Evolutionary conservation across 2,329 filamentous ascomycete species (phyloP), one percentile per base, ranked within the genome.

Genomic region (Pyrenophora tritici-repentis): DNA sequence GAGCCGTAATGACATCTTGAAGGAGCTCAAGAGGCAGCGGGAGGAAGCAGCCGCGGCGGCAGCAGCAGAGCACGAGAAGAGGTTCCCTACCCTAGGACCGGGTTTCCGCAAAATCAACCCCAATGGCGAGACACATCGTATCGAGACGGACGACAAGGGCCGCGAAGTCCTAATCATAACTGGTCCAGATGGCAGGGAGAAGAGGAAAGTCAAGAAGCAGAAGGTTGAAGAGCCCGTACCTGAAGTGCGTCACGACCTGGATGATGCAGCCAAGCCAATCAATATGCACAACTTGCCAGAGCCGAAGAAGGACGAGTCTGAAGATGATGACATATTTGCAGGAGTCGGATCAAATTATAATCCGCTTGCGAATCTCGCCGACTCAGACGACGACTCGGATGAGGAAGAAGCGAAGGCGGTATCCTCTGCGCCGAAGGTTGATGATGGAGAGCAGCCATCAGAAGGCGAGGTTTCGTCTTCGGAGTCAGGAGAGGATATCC

Each of bases 321-420:
- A 71, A 22, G 82, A 85, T 34, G 81, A 81, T 22, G 83, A 86
- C 63, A 87, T 87, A 41, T 87, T 87, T 58, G 81, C 77, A 33
- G 84, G 81, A 2, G 82, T 81, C 2, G 84, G 83, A 2, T 78
- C 77, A 4, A 81, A 81, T 39, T 87, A 86, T 65, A 78, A 87
- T 56, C 85, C 84, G 2, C 76, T 87, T 33, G 83, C 77, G 6
- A 78, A 76, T 24, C 60, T 82, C 3, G 76, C 74, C 6, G 77
- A 80, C n/a, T 78, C 79, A 7, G 77, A 78, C 20, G 76, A 58
- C 7, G 58, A 59, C 5, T 50, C 42, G 0, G 55, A 63, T 10
- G 53, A 56, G 36, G 44, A 52, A 24, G 50, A 39, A 18, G 31
- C 33, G 10, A 29, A 34, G 4, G 16, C 38, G 32, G 37, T 38